A percentile compares a stretch with the other conserved stretches of the same genome.
Evolutionary conservation across 2,329 filamentous ascomycete genomes (phyloP).

Genomic region (Hymenoscyphus fraxineus): DNA sequence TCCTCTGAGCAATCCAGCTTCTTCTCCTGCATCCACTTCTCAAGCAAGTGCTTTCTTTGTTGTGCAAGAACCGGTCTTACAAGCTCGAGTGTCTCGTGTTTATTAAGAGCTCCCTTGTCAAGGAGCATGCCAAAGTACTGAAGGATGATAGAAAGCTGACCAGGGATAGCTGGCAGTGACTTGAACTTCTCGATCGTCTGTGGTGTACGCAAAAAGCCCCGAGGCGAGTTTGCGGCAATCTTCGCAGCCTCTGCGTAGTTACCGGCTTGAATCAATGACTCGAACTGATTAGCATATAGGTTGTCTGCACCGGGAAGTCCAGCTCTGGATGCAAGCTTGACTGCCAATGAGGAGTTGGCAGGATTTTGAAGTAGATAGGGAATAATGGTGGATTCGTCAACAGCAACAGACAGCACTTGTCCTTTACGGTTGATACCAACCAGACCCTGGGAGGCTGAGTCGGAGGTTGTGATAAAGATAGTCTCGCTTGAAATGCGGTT

Average conservation of each 20-base stretch:
- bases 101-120: conserved; percentile 90
- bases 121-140: conserved; percentile 98
- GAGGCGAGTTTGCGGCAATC: conserved; percentile 92
- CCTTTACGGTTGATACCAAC: conserved; percentile 96
- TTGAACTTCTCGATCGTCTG: conserved; percentile 98
- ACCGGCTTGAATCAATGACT: conserved; percentile 74
- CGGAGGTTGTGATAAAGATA: conserved; percentile 89
- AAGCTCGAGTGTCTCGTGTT: conserved; percentile 89
- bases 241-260: conserved; percentile 89
- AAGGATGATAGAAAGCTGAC: conserved; percentile 88
- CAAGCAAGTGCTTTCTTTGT: conserved; percentile 89
- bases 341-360: conserved; percentile 86
- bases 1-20: conserved; percentile 97
- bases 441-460: conserved; percentile 80
- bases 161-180: conserved; percentile 71
- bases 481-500: conserved; percentile 99
- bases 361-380: conserved; percentile 96
- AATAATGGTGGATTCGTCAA: conserved; percentile 88
- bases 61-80: conserved; percentile 89
- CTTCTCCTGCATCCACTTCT: conserved; percentile 96
- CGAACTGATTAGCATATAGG: conserved; percentile 89
- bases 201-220: conserved; percentile 88
- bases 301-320: conserved; percentile 92
- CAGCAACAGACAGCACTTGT: conserved; percentile 88
- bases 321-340: conserved; percentile 92